Base-by-base conservation (phyloP, 176 grass and related monocot species). In the Poa pratensis region DNA sequence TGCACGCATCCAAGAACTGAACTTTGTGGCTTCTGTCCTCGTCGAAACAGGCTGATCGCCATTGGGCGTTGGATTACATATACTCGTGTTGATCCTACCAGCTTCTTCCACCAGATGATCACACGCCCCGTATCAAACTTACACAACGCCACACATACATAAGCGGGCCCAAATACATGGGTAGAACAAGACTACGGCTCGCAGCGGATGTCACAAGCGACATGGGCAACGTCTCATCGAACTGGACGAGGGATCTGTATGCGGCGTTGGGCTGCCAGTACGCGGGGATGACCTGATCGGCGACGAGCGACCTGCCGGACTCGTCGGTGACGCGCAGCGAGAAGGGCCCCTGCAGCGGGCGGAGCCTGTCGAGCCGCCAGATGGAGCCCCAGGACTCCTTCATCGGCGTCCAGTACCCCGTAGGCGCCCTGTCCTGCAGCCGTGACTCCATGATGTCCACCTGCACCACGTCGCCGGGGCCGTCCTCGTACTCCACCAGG, bases 401-500 rank as follows among this genome's bases (percentile, higher is more conserved):
- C 62, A 65, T 65, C 62, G 62, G 62, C 26, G 14, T 32, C 62
- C 62, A 65, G 0, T 7, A 65, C 62, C 62, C 62, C 62, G 62
- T 65, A 5, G 62, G 62, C 62, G 8, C 62, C 62, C 62, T 65
- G 62, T 65, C 62, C 27, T 26, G 62, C 62, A 65, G 27, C 27
- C 62, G 62, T 17, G 62, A 65, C 62, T 65, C 62, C 62, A 65
- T 65, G 14, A 65, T 65, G 62, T 65, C 62, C 27, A 65, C 62
- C 62, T 65, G 62, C 62, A 65, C 62, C 11, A 16, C 62, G 62
- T 65, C 62, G 15, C 62, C 62, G 62, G 30, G 6, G 62, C 62
- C 62, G 15, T 65, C 62, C 27, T 65, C 62, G 62, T 65, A 65
- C 62, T 65, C 62, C 27, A 65, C 62, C 62, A 65, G 62, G 62